Evolutionary conservation across 352 stramenopile genomes (phyloP), one percentile per base, ranked within the genome.

Genomic region (Saprolegnia parasitica): DNA sequence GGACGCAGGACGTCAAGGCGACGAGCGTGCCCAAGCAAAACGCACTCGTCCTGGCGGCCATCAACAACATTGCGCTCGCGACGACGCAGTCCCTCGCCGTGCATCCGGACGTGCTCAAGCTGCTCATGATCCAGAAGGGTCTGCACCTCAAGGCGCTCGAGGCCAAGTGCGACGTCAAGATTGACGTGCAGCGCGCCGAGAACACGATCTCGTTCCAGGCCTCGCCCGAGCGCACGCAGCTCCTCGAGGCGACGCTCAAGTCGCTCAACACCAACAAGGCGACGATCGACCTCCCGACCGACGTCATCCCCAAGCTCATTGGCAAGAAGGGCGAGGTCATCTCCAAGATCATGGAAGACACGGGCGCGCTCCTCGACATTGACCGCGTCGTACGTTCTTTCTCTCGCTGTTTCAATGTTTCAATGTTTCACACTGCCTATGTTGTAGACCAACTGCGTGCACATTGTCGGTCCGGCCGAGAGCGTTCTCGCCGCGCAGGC

Each of bases 291-390:
- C 58, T 93, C 45, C 80, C 85, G n/a, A 76, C 76, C 1, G 85
- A 93, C 55, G 81, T 93, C 40, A 80, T 93, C 32, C 85, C 85
- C 5, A 91, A 93, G 73, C 76, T 93, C 10, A 93, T 93, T 73
- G 85, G 85, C 42, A 90, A 89, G 76, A 93, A 93, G 61, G 85
- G 85, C 46, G 85, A 93, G 75, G 88, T 83, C 2, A 91, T 93
- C 68, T 90, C 89, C 66, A 81, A 91, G 71, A 71, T 91, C 52
- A 93, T 93, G 85, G 81, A 90, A 63, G 81, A 93, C 71, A 88
- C 85, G 5, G 85, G 80, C 18, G 80, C 76, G 18, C 73, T 90
- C 10, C 74, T 93, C 26, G 81, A 91, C 71, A 93, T 93, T 68
- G 85, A 93, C 74, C 88, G 87, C 73, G 76, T 91, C 37, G 63